Evolutionary conservation across 192 early-diverging fungal species (phyloP).

Genomic region (Geranomyces michiganensis): DNA sequence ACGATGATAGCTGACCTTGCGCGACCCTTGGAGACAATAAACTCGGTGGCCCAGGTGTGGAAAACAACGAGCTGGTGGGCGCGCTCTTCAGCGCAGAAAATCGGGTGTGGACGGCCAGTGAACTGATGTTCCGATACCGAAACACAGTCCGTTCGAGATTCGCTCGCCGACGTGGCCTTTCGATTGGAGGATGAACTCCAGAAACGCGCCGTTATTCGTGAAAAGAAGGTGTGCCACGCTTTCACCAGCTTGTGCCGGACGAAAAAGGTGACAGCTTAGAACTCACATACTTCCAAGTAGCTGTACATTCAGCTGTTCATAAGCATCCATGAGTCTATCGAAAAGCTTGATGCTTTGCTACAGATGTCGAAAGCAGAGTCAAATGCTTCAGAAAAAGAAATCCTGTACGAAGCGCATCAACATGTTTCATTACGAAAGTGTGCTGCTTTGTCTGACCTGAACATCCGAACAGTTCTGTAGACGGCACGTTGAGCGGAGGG

Average conservation of each 20-base stretch:
- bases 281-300: conserved; percentile 30
- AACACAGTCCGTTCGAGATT: conserved; percentile 54
- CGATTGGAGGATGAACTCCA: conserved; percentile 62
- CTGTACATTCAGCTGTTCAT: conserved; percentile 69
- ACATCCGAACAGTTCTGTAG: not conserved
- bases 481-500: conserved; percentile 39
- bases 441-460: too few species aligned
- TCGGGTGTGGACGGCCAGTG: not conserved
- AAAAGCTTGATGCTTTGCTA: conserved; percentile 74
- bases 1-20: conserved; percentile 64
- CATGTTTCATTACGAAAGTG: too few species aligned
- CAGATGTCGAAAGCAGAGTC: conserved; percentile 48
- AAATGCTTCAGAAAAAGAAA: too few species aligned
- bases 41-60: conserved; percentile 62
- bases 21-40: conserved; percentile 63
- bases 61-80: not conserved
- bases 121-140: not conserved
- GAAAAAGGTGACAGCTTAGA: too few species aligned
- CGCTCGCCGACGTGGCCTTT: conserved; percentile 57
- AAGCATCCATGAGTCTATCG: conserved; percentile 75
- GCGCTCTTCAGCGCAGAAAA: not conserved
- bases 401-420: too few species aligned
- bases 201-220: conserved; percentile 64
- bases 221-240: conserved; percentile 61
- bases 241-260: too few species aligned